Base-by-base conservation (phyloP, 768 basidiomycete species). In the Nidularia pulvinata region DNA sequence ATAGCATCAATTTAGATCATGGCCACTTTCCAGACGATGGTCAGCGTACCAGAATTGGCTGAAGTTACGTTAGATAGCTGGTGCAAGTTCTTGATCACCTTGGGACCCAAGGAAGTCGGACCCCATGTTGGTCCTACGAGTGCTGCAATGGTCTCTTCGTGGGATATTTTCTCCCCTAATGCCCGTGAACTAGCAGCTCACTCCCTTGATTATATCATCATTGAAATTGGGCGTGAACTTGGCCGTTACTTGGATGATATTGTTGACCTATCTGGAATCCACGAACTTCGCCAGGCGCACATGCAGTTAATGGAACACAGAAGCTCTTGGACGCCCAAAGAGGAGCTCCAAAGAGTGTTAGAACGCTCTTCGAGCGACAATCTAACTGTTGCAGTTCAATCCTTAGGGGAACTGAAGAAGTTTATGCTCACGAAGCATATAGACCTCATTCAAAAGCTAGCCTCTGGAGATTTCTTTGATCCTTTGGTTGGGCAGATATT, bases 1-100 rank as follows among this genome's bases (percentile, higher is more conserved):
- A 6, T 30, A 3, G 7, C 49, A 14, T 14, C 51, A 4, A 4
- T 39, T 44, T 49, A 99, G 96, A 88, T 98, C 59, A 94, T 98
- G 91, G 94, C 96, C 0, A 94, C 90, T 14, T 81, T 99, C 37
- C 96, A 98, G 71, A 93, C 91, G 5, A 91, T 89, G 72, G 78
- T 97, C n/a, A 69, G 75, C 34, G 78, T 92, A 9, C 80, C 81
- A 0, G 88, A 89, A 55, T 77, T 99, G 6, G 82, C 91, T 0
- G 83, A 89, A 54, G 86, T 85, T 6, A 90, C 93, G 0, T 73
- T 99, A 2, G 74, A 82, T 33, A 89, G 85, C 37, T 98, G 95
- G 94, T 68, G 81, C 51, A 76, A 71, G 25, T 97, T 98, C 69
- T 70, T 96, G 55, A 79, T 73, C 13, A 85, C 85, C 2, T 69